Base-by-base conservation (phyloP, 208 protist genomes). In the Acanthamoeba triangularis region DNA sequence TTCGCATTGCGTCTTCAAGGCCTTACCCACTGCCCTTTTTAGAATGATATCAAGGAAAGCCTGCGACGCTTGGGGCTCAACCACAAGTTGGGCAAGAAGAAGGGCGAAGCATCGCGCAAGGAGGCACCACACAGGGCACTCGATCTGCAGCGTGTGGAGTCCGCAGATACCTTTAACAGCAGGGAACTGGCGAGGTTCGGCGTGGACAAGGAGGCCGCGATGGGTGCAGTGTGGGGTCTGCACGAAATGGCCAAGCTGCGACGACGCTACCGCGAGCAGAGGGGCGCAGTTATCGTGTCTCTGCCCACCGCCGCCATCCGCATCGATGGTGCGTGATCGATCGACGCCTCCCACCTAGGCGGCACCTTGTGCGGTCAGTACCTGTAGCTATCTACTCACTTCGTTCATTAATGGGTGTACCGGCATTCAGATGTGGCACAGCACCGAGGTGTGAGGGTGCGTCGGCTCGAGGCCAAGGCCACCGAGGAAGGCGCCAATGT, bases 1-100 rank as follows among this genome's bases (percentile, higher is more conserved):
- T 7, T 63, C 4, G 25, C 25, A 52, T 18, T 35, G 25, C 18
- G 74, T 7, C 28, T 14, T 35, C 18, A 3, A 28, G 10, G 13
- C 13, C 69, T 49, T 7, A 8, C n/a, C 33, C 28, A 16, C 10
- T 25, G 14, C 47, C 7, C 41, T 52, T n/a, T 78, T 16, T 25
- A 88, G 80, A 88, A 88, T n/a, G 80, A 33, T 10, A 88, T 88
- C 80, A 88, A 88, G 52, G 80, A 56, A 49, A 63, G 33, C 49
- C 80, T 88, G n/a, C 23, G 52, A 20, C 44, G 80, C 16, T 49
- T 88, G 23, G 80, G 80, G 11, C 47, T 88, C 47, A 88, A 88
- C 49, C 80, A 88, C 14, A 20, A 28, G 30, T 6, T 88, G 52
- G 25, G 63, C 49, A 88, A 63, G 47, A 10, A 10, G n/a, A 63